Evolutionary conservation across 176 grass and related monocot genomes (phyloP), one percentile per base, ranked within the genome.

Genomic region (Ananas comosus): DNA sequence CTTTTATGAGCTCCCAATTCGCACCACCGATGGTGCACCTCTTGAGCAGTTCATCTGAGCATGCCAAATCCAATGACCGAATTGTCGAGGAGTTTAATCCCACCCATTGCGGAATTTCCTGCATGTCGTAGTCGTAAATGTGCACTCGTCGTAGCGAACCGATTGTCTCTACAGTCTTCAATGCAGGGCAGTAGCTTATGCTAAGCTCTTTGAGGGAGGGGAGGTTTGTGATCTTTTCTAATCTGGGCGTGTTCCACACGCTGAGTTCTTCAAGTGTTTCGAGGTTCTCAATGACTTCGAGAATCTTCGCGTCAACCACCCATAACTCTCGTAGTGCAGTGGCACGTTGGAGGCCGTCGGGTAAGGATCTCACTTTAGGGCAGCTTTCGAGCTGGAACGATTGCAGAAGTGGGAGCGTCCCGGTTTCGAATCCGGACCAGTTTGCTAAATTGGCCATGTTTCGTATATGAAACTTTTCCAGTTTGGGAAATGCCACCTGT

Each of bases 371-470:
- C 64, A 96, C 64, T 68, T 85, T 48, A 21, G 82, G 77, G 24
- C 91, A 96, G 56, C 80, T 91, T 71, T 88, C 82, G 19, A 96
- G 69, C 76, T 96, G 87, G 70, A 96, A 64, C 49, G 50, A 73
- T 81, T 80, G 80, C 63, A 96, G 65, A 76, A 56, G 83, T 51
- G 87, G 87, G 49, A 96, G 67, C 2, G 61, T 48, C 22, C 71
- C 73, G 63, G 63, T 75, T 51, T 88, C 71, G 1, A 88, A 74
- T 14, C 79, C 74, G 11, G 72, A 72, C 91, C 91, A 96, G 53
- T 16, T 68, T 48, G 85, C 11, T 3, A 91, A 86, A 33, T 91
- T 81, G 48, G 49, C 47, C 69, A 96, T 51, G 11, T 82, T 76
- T 85, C 77, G 76, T 27, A 96, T 48, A 67, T 85, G 78, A 67